Conservation (phyloP, 2,329 filamentous ascomycete species). For the Xylaria sp. region DNA sequence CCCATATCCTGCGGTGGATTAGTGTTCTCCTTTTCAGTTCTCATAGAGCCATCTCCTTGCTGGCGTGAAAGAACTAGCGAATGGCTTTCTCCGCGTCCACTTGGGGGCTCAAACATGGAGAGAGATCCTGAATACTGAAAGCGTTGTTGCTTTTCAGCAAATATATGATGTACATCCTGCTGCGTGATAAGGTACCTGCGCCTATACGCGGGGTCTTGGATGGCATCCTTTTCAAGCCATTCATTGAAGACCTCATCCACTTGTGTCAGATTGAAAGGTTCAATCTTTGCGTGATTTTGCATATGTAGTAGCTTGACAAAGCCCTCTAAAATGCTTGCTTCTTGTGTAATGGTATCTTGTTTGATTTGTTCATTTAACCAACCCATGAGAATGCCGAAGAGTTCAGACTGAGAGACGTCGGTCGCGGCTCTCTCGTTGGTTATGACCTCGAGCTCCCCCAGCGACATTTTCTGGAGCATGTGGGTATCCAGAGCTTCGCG, state of each 20-base stretch:
- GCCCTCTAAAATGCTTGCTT: constrained; percentile 33
- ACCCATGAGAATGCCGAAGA: constrained; percentile 41
- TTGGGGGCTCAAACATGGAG: neutral
- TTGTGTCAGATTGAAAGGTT: constrained; percentile 35
- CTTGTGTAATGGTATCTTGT: constrained; percentile 39
- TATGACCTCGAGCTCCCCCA: constrained; percentile 34
- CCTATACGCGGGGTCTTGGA: constrained; percentile 41
- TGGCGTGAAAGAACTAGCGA: constrained; percentile 18
- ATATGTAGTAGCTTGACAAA: constrained; percentile 43
- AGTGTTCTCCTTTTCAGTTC: neutral
- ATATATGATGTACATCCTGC: constrained; percentile 39
- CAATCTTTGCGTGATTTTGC: constrained; percentile 21
- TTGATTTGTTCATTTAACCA: constrained; percentile 48
- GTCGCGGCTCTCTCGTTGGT: constrained; percentile 22
- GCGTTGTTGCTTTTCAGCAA: constrained; percentile 22
- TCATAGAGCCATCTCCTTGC: neutral
- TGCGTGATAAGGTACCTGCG: constrained; percentile 47
- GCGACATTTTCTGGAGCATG: constrained; percentile 32
- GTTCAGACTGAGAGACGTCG: constrained; percentile 25
- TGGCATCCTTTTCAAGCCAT: constrained; percentile 41
- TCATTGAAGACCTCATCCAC: constrained; percentile 40
- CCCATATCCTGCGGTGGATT: neutral
- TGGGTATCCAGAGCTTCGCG: constrained; percentile 25
- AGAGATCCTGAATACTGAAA: neutral
- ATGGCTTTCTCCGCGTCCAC: neutral